Evolutionary conservation across 1,284 basidiomycete genomes (phyloP), one percentile per base, ranked within the genome.

Genomic region (Xerocomus cyaneibrunnescens): DNA sequence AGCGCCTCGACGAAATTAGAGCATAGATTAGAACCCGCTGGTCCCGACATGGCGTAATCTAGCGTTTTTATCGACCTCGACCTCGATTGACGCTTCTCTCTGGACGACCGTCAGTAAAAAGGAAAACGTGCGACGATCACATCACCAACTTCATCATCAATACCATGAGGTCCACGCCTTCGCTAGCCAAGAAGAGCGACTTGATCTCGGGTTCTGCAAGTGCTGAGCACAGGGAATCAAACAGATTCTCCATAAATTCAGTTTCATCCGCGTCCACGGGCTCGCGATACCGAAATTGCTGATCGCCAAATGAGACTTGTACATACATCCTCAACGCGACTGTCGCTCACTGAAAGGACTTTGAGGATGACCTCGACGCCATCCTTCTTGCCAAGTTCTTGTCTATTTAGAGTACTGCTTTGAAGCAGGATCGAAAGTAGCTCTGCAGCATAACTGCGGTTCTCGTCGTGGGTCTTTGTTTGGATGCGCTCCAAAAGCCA

Each of bases 241-340:
- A 98, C 3, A 92, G 59, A 68, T 99, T 99, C 67, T 98, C 96
- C 90, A 98, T 94, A 70, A 94, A 98, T 68, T 99, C 97, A 10
- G 84, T 79, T 72, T 99, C 96, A 55, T 99, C 97, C 6, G 86
- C 81, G 58, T 93, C 87, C 0, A 73, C 72, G 0, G 94, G 94
- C 64, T 97, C 89, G 41, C 82, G 77, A 61, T 84, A 83, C 44
- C 94, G 85, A 66, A 88, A 98, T 81, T 89, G 85, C 92, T 96
- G 37, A 27, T 49, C 45, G 45, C 48, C 39, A 36, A 50, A 40
- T 58, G 52, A 68, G 63, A 54, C 46, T 48, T 38, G 50, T 19
- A 17, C 32, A 51, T 27, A 49, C 49, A 50, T 50, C 39, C 35
- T 23, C 49, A 45, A 51, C 41, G 43, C 44, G 19, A 48, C 27